Evolutionary conservation across 208 protist species (phyloP).

Genomic region (Sergeia podlipaevii): DNA sequence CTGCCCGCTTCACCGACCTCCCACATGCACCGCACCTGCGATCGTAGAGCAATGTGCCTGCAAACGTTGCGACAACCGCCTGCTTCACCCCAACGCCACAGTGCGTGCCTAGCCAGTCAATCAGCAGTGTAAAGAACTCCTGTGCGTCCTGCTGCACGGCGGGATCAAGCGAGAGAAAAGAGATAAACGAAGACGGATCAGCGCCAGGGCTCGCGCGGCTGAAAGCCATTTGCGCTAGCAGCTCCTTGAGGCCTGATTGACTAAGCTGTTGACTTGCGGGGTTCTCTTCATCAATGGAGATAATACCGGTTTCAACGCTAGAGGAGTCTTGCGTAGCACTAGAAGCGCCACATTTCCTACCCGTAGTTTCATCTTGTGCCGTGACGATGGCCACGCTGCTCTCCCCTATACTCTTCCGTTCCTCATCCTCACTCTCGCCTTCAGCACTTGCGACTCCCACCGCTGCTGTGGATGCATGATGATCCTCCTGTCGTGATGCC

Average conservation of each 20-base stretch:
- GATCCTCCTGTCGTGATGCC: too few relatives aligned
- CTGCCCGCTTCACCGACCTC: constrained; percentile 44
- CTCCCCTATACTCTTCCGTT: too few relatives aligned
- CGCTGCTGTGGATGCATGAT: not conserved
- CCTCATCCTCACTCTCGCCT: too few relatives aligned
- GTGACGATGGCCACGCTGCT: not conserved
- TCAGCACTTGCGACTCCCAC: not conserved
- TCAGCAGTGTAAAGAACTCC: constrained; percentile 70
- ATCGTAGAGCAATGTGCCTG: constrained; percentile 66
- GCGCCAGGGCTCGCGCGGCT: constrained; percentile 41
- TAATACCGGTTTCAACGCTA: too few relatives aligned
- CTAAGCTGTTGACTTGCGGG: constrained; percentile 1
- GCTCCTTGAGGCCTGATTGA: constrained; percentile 51
- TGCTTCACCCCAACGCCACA: constrained; percentile 34
- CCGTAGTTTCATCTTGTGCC: too few relatives aligned
- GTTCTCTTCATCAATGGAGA: too few relatives aligned
- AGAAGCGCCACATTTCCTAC: too few relatives aligned
- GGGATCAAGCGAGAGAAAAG: constrained; percentile 62
- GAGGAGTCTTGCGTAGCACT: too few relatives aligned
- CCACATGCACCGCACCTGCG: constrained; percentile 62
- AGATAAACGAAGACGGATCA: constrained; percentile 41
- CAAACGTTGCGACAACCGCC: constrained; percentile 41
- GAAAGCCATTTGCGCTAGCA: constrained; percentile 79
- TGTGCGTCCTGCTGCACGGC: constrained; percentile 80
- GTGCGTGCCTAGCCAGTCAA: constrained; percentile 67